Base-by-base conservation (phyloP, 2,329 filamentous ascomycete species). In the Xylariaceae sp. region DNA sequence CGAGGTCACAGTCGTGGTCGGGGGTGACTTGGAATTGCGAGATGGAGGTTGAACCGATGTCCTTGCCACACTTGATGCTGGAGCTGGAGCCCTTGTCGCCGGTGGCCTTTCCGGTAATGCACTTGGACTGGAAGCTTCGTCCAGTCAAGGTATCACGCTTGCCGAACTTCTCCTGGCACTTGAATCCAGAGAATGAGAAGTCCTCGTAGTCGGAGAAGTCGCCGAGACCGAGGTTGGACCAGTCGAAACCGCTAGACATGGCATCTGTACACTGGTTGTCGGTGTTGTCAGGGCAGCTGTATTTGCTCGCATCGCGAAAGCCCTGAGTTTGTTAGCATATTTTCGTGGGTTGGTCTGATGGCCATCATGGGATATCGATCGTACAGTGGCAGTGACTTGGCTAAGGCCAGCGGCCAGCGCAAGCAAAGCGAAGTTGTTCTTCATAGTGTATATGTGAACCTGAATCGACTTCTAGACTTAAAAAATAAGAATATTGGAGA, bases 181-280 rank as follows among this genome's bases (percentile, higher is more conserved):
- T 75, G 75, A 86, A 94, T 63, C 88, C 89, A 44, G 74, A 80
- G 77, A 91, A 93, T 56, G 78, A 73, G 71, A 93, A 90, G 66
- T 84, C 88, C 47, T 82, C 82, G 70, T 90, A 96, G 61, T 69
- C 73, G 58, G 69, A 71, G 72, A 96, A 84, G 14, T 68, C 63
- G 42, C 89, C 90, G 34, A 73, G 60, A 57, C 69, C 62, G 19
- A 96, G 78, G 58, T 81, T 80, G 22, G 71, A 71, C 82, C 88
- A 97, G 75, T 87, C 75, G 70, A 88, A 94, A 45, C 90, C 91
- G 18, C 65, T 60, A 57, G 79, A 72, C 74, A 95, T 89, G 60
- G 84, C 71, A n/a, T 79, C 69, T 53, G 80, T 83, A 73, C 93
- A 97, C 63, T 86, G 73, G 76, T 94, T 94, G 75, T 90, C 75